These are phyloP conservation scores for Globisporangium megalacanthum DNA, from an alignment of 352 stramenopile genomes.

Conservation along the genomic window DNA sequence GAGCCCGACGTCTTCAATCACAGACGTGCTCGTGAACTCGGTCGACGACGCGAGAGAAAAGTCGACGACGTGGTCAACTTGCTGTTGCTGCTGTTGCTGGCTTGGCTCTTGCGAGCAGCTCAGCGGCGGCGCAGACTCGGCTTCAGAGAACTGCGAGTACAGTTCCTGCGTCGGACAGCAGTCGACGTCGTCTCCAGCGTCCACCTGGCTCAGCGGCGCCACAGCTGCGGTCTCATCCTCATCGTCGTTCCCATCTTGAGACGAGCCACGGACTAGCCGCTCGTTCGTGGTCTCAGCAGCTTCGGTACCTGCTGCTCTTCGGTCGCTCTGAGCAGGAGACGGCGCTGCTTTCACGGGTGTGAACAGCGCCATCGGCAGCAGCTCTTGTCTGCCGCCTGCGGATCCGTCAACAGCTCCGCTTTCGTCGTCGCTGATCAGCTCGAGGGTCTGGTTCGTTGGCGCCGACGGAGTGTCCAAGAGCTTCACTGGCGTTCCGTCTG, in stretches of 20 bases:
- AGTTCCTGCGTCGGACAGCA: conserved; percentile 7
- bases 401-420: not conserved
- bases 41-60: conserved; percentile 12
- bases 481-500: conserved; percentile 5
- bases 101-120: conserved; percentile 15
- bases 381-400: not conserved
- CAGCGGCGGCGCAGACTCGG: not conserved
- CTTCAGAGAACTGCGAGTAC: conserved; percentile 10
- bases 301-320: not conserved
- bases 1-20: conserved; percentile 78
- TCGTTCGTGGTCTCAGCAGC: not conserved
- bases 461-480: conserved; percentile 10
- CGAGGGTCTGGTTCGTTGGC: conserved; percentile 9
- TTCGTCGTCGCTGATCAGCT: conserved; percentile 6
- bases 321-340: not conserved
- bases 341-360: conserved; percentile 8
- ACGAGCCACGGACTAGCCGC: not conserved
- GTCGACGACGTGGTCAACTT: conserved; percentile 1
- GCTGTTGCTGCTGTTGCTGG: conserved; percentile 1
- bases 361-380: not conserved
- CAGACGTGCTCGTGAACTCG: conserved; percentile 69
- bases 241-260: not conserved
- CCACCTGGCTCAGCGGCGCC: not conserved
- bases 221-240: not conserved
- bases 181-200: not conserved